Base-by-base conservation (phyloP, 2,329 filamentous ascomycete species). In the Penicillium sp. region DNA sequence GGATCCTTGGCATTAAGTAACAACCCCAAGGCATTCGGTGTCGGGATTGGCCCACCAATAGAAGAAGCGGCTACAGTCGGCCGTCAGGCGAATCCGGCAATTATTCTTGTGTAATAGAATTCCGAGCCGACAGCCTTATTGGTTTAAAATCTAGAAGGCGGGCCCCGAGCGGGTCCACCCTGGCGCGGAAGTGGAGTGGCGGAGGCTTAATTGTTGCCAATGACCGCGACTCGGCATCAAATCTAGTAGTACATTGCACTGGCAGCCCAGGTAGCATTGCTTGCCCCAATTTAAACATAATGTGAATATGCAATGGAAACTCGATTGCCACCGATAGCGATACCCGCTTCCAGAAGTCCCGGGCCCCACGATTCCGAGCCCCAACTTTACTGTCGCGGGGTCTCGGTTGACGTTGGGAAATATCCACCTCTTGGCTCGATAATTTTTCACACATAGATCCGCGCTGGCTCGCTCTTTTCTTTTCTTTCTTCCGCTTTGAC, bases 51-150 rank as follows among this genome's bases (percentile, higher is more conserved):
- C 29, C n/a, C 11, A n/a, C n/a, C 7, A 13, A 22, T 16, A 36
- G 36, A 38, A 36, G 29, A 36, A 39, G 44, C 60, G 59, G 60
- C 47, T 63, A 62, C 40, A 31, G 3, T 55, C 60, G 60, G 44
- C 42, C 44, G 38, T 50, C 42, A 55, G 39, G 29, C 44, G 50
- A 32, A 46, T 43, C 43, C 53, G 50, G 57, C 9, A 47, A 56
- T 60, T 60, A 49, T 49, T 55, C 42, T 63, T 63, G 60, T 44
- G 49, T 63, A 63, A 63, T 63, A 46, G 43, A 40, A 44, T 38
- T 31, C 45, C 38, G 38, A 43, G 11, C 57, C 58, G 59, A 62
- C 13, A 0, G 2, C 1, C 0, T 55, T 2, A 56, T 60, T 63
- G 55, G 60, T 6, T 0, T 0, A 4, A 7, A 11, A 1, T 4